Evolutionary conservation across 495 filamentous ascomycete species (phyloP).

Genomic region (Hypomontagnella submonticulosa): DNA sequence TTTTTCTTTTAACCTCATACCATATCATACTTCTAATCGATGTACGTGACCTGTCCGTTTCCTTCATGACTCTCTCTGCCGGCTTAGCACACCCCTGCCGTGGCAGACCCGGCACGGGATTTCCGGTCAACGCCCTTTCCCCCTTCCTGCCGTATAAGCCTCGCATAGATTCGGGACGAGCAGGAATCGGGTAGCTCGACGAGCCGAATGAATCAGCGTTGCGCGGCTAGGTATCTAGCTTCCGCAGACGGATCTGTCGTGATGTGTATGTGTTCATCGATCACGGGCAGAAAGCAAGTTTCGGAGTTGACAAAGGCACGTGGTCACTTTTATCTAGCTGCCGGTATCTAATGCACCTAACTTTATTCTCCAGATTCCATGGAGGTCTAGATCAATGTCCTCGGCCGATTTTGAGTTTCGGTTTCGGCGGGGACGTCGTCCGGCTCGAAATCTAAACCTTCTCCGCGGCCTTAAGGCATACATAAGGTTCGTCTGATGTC

Average conservation of each 20-base stretch:
- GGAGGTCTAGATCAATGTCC: neutral
- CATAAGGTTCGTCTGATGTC: conserved; percentile 5
- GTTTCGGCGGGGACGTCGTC: conserved; percentile 21
- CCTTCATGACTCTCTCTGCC: neutral
- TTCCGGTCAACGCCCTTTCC: neutral
- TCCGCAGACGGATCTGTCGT: too few species aligned
- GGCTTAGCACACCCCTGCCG: neutral
- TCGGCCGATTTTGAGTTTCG: conserved; percentile 6
- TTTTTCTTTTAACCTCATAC: neutral
- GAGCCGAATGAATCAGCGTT: conserved; percentile 37
- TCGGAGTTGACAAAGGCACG: conserved; percentile 8
- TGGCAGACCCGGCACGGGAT: conserved; percentile 7
- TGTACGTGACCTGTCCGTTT: neutral
- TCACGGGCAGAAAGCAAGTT: too few species aligned
- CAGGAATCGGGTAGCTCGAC: neutral
- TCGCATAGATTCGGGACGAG: too few species aligned
- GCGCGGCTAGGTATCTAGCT: conserved; percentile 16
- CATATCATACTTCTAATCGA: neutral
- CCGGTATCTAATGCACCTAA: neutral
- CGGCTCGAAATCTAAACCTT: conserved; percentile 29
- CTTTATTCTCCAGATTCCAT: too few species aligned
- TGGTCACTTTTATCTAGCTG: conserved; percentile 11
- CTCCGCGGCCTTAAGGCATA: neutral
- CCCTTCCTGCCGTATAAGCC: neutral
- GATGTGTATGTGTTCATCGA: neutral